Conservation (phyloP, 306 rosid genomes). For the Fragaria vesca region DNA sequence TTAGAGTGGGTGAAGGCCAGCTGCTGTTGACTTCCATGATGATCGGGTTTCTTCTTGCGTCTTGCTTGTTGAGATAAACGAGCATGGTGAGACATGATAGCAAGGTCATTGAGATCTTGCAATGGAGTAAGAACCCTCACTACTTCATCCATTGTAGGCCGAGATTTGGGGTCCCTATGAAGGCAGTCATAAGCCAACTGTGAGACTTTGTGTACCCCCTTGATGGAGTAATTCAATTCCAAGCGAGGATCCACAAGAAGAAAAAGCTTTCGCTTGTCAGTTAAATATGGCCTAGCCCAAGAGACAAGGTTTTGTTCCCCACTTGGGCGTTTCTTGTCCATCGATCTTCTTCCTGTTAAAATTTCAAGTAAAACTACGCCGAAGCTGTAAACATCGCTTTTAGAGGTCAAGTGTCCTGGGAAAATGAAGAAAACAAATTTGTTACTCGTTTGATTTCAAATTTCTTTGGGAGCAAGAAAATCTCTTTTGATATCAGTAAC, state of each 20-base stretch:
- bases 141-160: constrained; percentile 91
- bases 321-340: constrained; percentile 94
- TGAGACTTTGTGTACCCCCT: constrained; percentile 85
- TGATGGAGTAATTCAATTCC: constrained; percentile 78
- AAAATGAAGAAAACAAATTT: constrained; percentile 25
- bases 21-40: constrained; percentile 61
- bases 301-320: constrained; percentile 90
- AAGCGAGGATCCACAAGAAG: constrained; percentile 84
- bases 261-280: constrained; percentile 77
- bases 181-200: constrained; percentile 85
- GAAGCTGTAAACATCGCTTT: constrained; percentile 94
- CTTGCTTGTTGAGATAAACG: constrained; percentile 81
- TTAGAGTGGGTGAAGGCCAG: constrained; percentile 62
- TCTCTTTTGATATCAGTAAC: background rate
- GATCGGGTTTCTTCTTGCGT: constrained; percentile 68
- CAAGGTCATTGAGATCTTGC: constrained; percentile 84
- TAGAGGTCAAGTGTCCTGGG: constrained; percentile 90
- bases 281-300: constrained; percentile 88
- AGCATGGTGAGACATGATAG: constrained; percentile 68
- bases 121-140: constrained; percentile 74
- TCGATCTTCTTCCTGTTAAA: constrained; percentile 90
- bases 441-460: constrained; percentile 21
- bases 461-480: constrained; percentile 7
- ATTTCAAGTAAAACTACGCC: constrained; percentile 94
- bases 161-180: constrained; percentile 78